Conservation (phyloP, 1,139 yeast genomes). For the Pichia sp. region DNA sequence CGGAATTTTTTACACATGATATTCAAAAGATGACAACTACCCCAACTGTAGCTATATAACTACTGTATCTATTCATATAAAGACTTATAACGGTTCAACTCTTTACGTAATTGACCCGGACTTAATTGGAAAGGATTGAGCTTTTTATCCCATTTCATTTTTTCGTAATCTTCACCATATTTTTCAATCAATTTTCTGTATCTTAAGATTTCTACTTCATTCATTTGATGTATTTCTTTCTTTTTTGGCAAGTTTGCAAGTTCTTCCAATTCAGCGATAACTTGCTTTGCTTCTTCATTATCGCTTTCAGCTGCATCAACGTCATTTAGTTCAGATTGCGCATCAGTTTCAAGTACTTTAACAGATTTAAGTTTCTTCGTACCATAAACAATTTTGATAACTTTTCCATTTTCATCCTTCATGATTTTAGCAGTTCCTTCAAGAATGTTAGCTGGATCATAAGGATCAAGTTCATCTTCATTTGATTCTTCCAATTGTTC, state of each 20-base stretch:
- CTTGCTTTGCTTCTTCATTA: slow-evolving; percentile 36
- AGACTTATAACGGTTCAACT: background rate
- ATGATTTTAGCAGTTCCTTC: slow-evolving; percentile 80
- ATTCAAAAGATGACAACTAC: no score
- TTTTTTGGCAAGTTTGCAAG: slow-evolving; percentile 42
- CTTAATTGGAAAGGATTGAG: slow-evolving; percentile 77
- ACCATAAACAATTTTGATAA: slow-evolving; percentile 64
- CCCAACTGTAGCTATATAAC: no score
- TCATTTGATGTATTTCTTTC: slow-evolving; percentile 46
- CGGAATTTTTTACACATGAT: no score
- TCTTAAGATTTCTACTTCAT: slow-evolving; percentile 75
- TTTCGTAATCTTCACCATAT: slow-evolving; percentile 81
- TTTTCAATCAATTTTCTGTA: slow-evolving; percentile 53
- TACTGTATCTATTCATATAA: background rate
- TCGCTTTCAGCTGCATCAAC: slow-evolving; percentile 23
- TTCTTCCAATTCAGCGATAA: slow-evolving; percentile 55
- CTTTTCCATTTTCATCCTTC: slow-evolving; percentile 67
- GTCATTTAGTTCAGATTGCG: slow-evolving; percentile 21
- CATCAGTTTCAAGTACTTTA: slow-evolving; percentile 19
- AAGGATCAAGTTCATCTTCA: slow-evolving; percentile 30
- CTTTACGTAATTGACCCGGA: slow-evolving; percentile 48
- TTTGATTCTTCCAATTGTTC: slow-evolving; percentile 24
- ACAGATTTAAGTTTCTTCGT: slow-evolving; percentile 27
- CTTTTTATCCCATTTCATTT: slow-evolving; percentile 89
- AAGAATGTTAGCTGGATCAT: slow-evolving; percentile 51